These are phyloP conservation scores for Umbelopsis sp. DNA, from an alignment of 371 early-diverging fungal species.

Conservation along the genomic window DNA sequence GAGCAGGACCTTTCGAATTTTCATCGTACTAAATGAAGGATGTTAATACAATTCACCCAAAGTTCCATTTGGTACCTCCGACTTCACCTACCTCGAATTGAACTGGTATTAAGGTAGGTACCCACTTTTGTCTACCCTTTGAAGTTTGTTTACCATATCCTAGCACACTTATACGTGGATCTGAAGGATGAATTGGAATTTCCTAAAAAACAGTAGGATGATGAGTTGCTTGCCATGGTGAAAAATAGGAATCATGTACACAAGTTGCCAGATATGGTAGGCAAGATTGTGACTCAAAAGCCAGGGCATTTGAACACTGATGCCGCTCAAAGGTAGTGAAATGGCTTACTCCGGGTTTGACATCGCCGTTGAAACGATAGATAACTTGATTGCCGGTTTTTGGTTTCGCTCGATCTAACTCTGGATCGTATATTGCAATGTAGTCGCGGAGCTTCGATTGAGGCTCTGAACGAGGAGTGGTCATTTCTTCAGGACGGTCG, in stretches of 20 bases:
- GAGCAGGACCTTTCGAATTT: slow-evolving; percentile 40
- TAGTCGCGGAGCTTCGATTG: slow-evolving; percentile 39
- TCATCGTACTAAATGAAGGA: slow-evolving; percentile 37
- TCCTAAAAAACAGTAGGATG: neutral
- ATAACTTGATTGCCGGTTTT: slow-evolving; percentile 33
- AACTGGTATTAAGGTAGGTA: slow-evolving; percentile 27
- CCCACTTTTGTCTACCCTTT: slow-evolving; percentile 30
- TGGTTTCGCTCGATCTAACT: slow-evolving; percentile 38
- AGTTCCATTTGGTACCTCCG: neutral
- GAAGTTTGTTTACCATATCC: slow-evolving; percentile 38
- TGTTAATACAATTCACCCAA: neutral
- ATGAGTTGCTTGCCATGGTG: slow-evolving; percentile 18
- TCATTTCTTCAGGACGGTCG: neutral
- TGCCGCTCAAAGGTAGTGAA: neutral
- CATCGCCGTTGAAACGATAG: slow-evolving; percentile 38
- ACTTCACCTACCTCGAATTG: slow-evolving; percentile 37
- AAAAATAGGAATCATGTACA: neutral
- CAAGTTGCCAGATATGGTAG: slow-evolving; percentile 13
- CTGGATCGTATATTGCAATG: slow-evolving; percentile 49
- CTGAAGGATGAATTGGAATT: slow-evolving; percentile 27
- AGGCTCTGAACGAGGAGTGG: neutral
- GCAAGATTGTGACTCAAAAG: neutral
- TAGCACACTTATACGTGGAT: slow-evolving; percentile 43
- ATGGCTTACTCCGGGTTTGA: slow-evolving; percentile 17
- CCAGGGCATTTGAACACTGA: neutral